Percentiles rank a stretch among this genome's conserved stretches.
These are phyloP conservation scores for Plasmodium vinckei DNA, from an alignment of 169 alveolate genomes.

Conservation along the genomic window DNA sequence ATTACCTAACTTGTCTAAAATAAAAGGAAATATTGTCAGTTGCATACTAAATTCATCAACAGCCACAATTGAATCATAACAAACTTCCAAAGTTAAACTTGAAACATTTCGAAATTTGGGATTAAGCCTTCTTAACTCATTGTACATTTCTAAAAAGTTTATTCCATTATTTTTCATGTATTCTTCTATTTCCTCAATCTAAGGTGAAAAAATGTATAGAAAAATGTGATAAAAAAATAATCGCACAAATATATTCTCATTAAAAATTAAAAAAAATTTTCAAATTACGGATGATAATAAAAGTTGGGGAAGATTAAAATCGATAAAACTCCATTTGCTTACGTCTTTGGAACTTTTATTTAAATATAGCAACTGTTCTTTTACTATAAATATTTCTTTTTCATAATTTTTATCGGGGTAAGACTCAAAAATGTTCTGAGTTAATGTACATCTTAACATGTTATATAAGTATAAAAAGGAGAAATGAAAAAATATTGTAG, in stretches of 20 bases:
- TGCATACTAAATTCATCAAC: constrained; percentile 29
- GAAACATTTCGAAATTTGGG: constrained; percentile 14
- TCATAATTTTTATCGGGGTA: constrained; percentile 44
- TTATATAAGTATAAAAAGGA: constrained; percentile 63
- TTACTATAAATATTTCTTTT: constrained; percentile 31
- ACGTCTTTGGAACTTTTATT: constrained; percentile 3
- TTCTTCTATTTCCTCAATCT: constrained; percentile 57
- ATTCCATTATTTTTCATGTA: constrained; percentile 43
- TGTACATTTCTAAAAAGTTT: constrained; percentile 30
- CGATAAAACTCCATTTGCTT: constrained; percentile 54
- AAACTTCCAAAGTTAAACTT: constrained; percentile 12
- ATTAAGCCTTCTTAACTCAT: constrained; percentile 17
- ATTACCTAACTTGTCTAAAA: constrained; percentile 39
- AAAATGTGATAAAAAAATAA: neutral
- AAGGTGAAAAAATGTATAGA: neutral
- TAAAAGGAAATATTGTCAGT: constrained; percentile 25
- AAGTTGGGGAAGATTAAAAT: constrained; percentile 28
- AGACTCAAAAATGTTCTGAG: constrained; percentile 30
- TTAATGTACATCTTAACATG: constrained; percentile 53
- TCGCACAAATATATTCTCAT: too few relatives aligned
- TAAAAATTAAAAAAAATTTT: neutral
- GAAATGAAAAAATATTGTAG: constrained; percentile 32
- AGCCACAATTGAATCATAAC: constrained; percentile 11
- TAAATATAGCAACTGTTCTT: constrained; percentile 21
- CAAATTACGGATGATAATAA: constrained; percentile 16